These are phyloP conservation scores for Calonectria naviculata DNA, from an alignment of 2,329 filamentous ascomycete genomes.

Conservation along the genomic window DNA sequence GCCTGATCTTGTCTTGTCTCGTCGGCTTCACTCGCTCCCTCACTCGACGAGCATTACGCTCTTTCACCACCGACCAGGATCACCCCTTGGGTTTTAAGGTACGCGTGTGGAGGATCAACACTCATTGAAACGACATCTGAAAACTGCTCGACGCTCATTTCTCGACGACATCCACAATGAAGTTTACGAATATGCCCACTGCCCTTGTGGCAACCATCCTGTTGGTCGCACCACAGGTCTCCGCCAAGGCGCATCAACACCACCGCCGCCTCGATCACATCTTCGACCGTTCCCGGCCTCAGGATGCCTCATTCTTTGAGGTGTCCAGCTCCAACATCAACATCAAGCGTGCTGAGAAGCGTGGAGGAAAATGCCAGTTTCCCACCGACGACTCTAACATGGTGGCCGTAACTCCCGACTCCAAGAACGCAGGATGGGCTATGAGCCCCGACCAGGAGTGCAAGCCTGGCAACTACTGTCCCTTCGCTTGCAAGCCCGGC, in stretches of 20 bases:
- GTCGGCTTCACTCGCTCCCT: slow-evolving; percentile 40
- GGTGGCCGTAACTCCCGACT: slow-evolving; percentile 72
- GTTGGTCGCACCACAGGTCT: slow-evolving; percentile 52
- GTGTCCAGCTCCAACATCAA: slow-evolving; percentile 29
- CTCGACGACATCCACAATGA: slow-evolving; percentile 57
- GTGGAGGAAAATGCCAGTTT: slow-evolving; percentile 70
- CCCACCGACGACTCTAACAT: slow-evolving; percentile 72
- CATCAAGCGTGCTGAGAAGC: slow-evolving; percentile 57
- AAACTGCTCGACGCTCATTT: slow-evolving; percentile 31
- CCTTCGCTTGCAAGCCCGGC: slow-evolving; percentile 80
- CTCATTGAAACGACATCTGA: slow-evolving; percentile 26
- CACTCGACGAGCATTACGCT: slow-evolving; percentile 37
- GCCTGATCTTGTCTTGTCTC: slow-evolving; percentile 21
- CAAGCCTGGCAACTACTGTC: slow-evolving; percentile 75
- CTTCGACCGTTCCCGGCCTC: slow-evolving; percentile 52
- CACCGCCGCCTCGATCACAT: slow-evolving; percentile 47
- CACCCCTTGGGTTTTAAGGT: slow-evolving; percentile 19
- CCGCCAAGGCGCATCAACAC: slow-evolving; percentile 45
- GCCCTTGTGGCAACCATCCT: slow-evolving; percentile 62
- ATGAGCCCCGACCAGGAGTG: slow-evolving; percentile 82
- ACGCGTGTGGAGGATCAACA: slow-evolving; percentile 35
- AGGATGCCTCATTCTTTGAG: slow-evolving; percentile 48
- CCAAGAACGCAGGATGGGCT: slow-evolving; percentile 79
- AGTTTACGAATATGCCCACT: slow-evolving; percentile 60
- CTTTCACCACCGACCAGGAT: slow-evolving; percentile 28